Base-by-base conservation (phyloP, 169 alveolate genomes). In the Plasmodium malariae region DNA sequence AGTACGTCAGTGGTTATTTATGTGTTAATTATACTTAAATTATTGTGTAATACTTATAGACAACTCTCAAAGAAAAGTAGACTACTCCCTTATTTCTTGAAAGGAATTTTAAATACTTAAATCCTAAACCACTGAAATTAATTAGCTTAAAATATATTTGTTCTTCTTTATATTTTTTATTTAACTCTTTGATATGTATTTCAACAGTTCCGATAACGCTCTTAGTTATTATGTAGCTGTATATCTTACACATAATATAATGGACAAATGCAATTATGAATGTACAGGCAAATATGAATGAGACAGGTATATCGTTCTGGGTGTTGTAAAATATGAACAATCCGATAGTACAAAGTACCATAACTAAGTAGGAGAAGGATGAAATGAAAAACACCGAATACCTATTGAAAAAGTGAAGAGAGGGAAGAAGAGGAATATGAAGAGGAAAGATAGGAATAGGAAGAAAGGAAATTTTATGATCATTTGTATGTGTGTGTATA, bases 81-180 rank as follows among this genome's bases (percentile, higher is more conserved):
- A 30, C 32, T 28, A 45, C 40, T 17, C 60, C 63, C 32, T 17
- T 54, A 26, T 17, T 24, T 43, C 14, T 24, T 17, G 67, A 37
- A 19, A 60, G 54, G 21, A 76, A 45, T 60, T 76, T 76, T 26
- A 76, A 76, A 76, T 76, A 76, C 54, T 63, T 76, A 21, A 76
- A 76, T 14, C 89, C 89, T 9, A 62, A 36, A 2, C 43, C 51
- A 43, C 89, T 60, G 43, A 76, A 63, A 34, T 76, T 76, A 62
- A 76, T 76, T 37, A 76, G 34, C 74, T 76, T 76, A 76, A 76
- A 76, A 60, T 76, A 62, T 28, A 76, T 76, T 17, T 76, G 59
- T 36, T 76, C 89, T 11, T n/a, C 19, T 45, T 76, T 51, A 68
- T 76, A 76, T 24, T 76, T 76, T 51, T 19, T 68, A 43, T 76